Base-by-base conservation (phyloP, 2,329 filamentous ascomycete species). In the Monascus ruber region DNA sequence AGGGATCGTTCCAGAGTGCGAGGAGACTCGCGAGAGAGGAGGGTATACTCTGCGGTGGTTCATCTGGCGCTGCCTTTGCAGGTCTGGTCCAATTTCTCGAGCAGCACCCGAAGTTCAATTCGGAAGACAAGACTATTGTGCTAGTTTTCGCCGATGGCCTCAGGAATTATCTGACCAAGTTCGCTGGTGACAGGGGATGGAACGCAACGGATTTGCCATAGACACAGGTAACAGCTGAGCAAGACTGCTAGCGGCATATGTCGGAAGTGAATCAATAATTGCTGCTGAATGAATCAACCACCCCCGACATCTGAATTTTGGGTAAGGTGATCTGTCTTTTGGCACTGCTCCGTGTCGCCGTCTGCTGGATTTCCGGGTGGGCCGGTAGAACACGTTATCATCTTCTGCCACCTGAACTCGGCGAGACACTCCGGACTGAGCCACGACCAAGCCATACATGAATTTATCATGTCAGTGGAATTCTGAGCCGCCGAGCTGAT, bases 151-250 rank as follows among this genome's bases (percentile, higher is more conserved):
- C 87, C 2, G 87, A 94, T 62, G 89, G 84, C 66, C 93, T 94
- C 58, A 76, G 87, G 51, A 91, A 83, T 63, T 94, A 94, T 62
- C 75, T 94, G 24, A 85, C 81, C 68, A 94, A 94, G 72, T 94
- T 94, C 58, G 84, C 85, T 46, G 86, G 94, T 59, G 87, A 94
- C 59, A 85, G 93, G 69, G 87, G 88, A 47, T 44, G 42, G 38
- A 37, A 27, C 35, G 31, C 4, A 36, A 44, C 36, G 27, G 29
- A 33, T 37, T 26, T 40, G 31, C 33, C 17, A 17, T 17, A 17
- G 17, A 17, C 17, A 17, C 3, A 17, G 17, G 17, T 17, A 17
- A 17, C 17, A 17, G 3, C 17, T 17, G 17, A 17, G 17, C 17
- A 17, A 17, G 17, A 17, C 17, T 17, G 17, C 17, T 17, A 17